Percentiles rank a stretch among this genome's conserved stretches.
Evolutionary conservation across 257 asterid genomes (phyloP).

Genomic region (Scutellaria galericulata): DNA sequence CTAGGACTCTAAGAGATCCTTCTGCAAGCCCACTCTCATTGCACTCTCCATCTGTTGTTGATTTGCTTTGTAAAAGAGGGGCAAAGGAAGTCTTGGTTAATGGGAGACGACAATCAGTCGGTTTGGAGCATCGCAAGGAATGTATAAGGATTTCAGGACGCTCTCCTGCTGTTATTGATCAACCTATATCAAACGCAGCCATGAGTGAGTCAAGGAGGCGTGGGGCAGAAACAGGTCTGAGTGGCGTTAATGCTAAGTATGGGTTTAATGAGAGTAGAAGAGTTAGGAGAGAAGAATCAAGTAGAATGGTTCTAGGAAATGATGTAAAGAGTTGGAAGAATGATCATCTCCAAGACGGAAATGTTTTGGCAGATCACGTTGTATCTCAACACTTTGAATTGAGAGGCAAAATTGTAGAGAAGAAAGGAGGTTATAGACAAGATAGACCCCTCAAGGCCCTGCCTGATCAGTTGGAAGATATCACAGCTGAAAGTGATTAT

Average conservation of each 20-base stretch:
- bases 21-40: slow-evolving; percentile 78
- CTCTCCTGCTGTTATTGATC: slow-evolving; percentile 31
- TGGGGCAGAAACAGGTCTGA: slow-evolving; percentile 33
- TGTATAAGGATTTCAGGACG: slow-evolving; percentile 37
- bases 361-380: slow-evolving; percentile 37
- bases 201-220: slow-evolving; percentile 28
- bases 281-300: slow-evolving; percentile 51
- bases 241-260: slow-evolving; percentile 34
- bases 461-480: slow-evolving; percentile 53
- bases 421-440: slow-evolving; percentile 40
- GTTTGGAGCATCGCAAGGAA: slow-evolving; percentile 42
- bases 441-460: slow-evolving; percentile 45
- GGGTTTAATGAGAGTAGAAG: slow-evolving; percentile 39
- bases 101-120: slow-evolving; percentile 55
- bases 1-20: slow-evolving; percentile 89
- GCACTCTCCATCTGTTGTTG: slow-evolving; percentile 65
- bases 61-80: slow-evolving; percentile 45
- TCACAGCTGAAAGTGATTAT: slow-evolving; percentile 51
- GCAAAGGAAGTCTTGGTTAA: slow-evolving; percentile 52
- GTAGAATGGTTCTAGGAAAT: slow-evolving; percentile 44
- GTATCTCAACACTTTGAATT: slow-evolving; percentile 47
- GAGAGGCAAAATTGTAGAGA: slow-evolving; percentile 42
- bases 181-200: slow-evolving; percentile 38
- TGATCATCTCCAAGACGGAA: slow-evolving; percentile 36
- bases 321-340: slow-evolving; percentile 34